Evolutionary conservation across 257 asterid genomes (phyloP), one percentile per base, ranked within the genome.

Genomic region (Plantago major): DNA sequence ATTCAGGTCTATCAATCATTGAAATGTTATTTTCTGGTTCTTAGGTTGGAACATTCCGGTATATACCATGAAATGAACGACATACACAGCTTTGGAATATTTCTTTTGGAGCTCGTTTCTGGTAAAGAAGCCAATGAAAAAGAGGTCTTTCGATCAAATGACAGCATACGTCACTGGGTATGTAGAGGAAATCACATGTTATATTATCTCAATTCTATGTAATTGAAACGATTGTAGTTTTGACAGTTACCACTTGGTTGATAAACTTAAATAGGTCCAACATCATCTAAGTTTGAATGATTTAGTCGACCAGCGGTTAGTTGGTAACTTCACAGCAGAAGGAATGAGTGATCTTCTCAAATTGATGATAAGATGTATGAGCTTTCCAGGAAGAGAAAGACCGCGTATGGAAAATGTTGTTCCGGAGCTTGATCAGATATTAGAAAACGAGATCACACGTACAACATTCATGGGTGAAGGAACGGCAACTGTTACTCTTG

Each of bases 61-160:
- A 44, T 46, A 17, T 61, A 52, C 40, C 40, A 45, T 17, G 92
- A 81, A 58, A 46, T 55, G 52, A 83, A 64, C 37, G 96, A 88
- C 51, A 78, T 83, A 28, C 85, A 85, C 74, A 81, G 95, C 81
- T 88, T 85, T 8, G 96, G 96, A 0, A 65, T 82, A 15, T 85
- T 88, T 67, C 76, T 88, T 15, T 30, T 80, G 68, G 96, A 88
- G 82, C 88, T 85, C 64, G 56, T 85, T 63, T 79, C 82, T 9
- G 95, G 92, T 54, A 75, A 67, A 66, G 85, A 83, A 55, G 81
- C 78, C 46, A 68, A 73, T 7, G 63, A 76, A 45, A 50, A 65
- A 17, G 78, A 74, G 62, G 78, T 73, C 58, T 77, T 76, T 46
- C 75, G 62, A 69, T 81, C 84, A 62, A 74, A 73, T 46, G 77